Percentiles rank a stretch among this genome's conserved stretches.
These are phyloP conservation scores for cucumber (Cucumis sativus) DNA, from an alignment of 306 rosid genomes.

Conservation along the genomic window Cucumber_9930_V3 NC_026657.2:34742501-34743000, in stretches of 20 bases:
- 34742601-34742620: too few species aligned
- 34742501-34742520: too few species aligned
- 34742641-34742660: too few species aligned
- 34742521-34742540: too few species aligned
- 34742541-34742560: too few species aligned
- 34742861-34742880: conserved; percentile 41
- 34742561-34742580: too few species aligned
- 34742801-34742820: conserved; percentile 56
- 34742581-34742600: too few species aligned
- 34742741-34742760: neutral
- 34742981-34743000: conserved; percentile 8
- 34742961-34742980: conserved; percentile 11
- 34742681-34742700: neutral
- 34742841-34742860: conserved; percentile 30
- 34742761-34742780: neutral
- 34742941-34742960: conserved; percentile 23
- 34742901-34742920: conserved; percentile 77
- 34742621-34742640: too few species aligned
- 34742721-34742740: neutral
- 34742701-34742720: neutral
- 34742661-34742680: neutral
- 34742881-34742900: conserved; percentile 74
- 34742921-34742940: conserved; percentile 53
- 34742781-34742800: conserved; percentile 39
- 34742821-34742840: conserved; percentile 57